Evolutionary conservation across 2,329 filamentous ascomycete species (phyloP), one percentile per base, ranked within the genome.

Genomic region (Amauroascus niger): DNA sequence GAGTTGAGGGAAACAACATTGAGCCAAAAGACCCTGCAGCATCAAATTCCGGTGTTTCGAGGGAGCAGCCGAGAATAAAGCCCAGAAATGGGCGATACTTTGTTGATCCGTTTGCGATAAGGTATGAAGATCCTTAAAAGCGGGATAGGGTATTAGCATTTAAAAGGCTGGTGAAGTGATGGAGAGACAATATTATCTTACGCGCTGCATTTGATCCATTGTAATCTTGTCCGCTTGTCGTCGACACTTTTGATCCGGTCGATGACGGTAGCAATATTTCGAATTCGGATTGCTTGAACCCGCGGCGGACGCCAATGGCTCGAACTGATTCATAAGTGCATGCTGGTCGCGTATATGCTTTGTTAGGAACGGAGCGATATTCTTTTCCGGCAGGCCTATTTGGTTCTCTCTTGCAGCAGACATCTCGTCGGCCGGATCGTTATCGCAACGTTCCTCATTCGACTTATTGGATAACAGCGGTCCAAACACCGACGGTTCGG

Each of bases 31-130:
- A 60, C 93, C 93, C 68, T 95, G 89, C 6, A 98, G 79, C 87
- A 98, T 97, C 56, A 98, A 79, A 59, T 95, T 91, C 61, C 93
- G 84, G 65, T 97, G 91, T 67, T 94, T 95, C 8, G 88, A 80
- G 0, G 93, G 93, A 0, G 93, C 90, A 37, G 93, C 93, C 0
- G 91, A 97, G 74, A 98, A 98, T 46, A 97, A 78, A 0, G 91
- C 95, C 93, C 93, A 98, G 53, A 97, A 90, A 64, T 96, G 91
- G 32, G 90, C 88, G 63, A 98, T 96, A 65, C 87, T 90, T 71
- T 96, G 88, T 71, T 95, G 89, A 67, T 98, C 93, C 59, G 81
- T 83, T 58, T 86, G 80, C 4, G 89, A 85, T 32, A 96, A 79
- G 45, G 80, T 83, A 62, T 91, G 86, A 50, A 97, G 81, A 69